Evolutionary conservation across 192 early-diverging fungal genomes (phyloP).

Genomic region (Coemansia nantahalensis): DNA sequence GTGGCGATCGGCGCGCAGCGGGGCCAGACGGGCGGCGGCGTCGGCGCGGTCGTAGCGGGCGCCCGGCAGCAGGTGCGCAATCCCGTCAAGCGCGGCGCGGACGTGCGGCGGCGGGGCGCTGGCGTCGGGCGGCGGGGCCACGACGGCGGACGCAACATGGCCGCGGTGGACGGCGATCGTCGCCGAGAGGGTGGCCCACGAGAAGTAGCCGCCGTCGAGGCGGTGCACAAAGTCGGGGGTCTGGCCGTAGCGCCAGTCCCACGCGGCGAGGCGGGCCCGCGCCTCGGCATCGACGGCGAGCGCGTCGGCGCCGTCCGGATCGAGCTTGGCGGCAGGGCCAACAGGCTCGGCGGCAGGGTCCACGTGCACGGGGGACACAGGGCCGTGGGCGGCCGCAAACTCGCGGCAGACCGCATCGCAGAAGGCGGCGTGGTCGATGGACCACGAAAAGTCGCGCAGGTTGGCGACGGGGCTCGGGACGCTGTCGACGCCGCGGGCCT

Average conservation of each 20-base stretch:
- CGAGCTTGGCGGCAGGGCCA: too few species aligned
- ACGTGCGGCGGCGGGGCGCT: slow-evolving; percentile 15
- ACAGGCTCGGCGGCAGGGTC: slow-evolving; percentile 1
- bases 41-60: slow-evolving; percentile 29
- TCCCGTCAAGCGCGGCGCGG: slow-evolving; percentile 12
- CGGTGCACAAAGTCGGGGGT: slow-evolving; percentile 82
- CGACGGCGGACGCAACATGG: slow-evolving; percentile 11
- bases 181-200: slow-evolving; percentile 24
- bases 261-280: slow-evolving; percentile 56
- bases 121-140: slow-evolving; percentile 8
- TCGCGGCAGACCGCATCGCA: slow-evolving; percentile 72
- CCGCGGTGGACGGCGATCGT: slow-evolving; percentile 29
- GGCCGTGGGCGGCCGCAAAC: slow-evolving; percentile 64
- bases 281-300: slow-evolving; percentile 12
- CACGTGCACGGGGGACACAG: slow-evolving; percentile 1
- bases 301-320: too few species aligned
- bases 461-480: slow-evolving; percentile 86
- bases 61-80: slow-evolving; percentile 11
- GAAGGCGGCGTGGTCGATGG: slow-evolving; percentile 80
- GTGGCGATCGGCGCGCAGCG: slow-evolving; percentile 10
- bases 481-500: slow-evolving; percentile 85
- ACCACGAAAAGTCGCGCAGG: slow-evolving; percentile 73
- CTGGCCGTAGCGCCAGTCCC: slow-evolving; percentile 91
- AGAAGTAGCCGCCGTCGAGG: slow-evolving; percentile 21
- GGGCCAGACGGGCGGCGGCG: slow-evolving; percentile 6